Conservation (phyloP, 208 protist genomes). For the Trypanosoma grayi region DNA sequence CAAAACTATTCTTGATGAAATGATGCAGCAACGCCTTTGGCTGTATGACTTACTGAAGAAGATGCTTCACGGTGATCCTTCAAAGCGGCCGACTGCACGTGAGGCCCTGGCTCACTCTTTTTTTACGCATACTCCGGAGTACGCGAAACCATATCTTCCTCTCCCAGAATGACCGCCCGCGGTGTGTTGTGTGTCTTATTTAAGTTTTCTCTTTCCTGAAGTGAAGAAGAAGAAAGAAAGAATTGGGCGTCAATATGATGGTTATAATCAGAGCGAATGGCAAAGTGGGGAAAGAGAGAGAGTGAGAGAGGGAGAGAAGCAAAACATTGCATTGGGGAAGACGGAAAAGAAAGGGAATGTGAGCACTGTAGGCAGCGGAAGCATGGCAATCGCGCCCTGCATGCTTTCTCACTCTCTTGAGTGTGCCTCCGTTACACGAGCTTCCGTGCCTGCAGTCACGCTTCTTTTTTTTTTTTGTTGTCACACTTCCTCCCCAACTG, state of each 20-base stretch:
- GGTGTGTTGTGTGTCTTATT: too few species aligned
- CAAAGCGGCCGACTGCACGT: conserved; percentile 46
- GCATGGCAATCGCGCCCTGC: background rate
- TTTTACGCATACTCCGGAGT: conserved; percentile 50
- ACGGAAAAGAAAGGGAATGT: background rate
- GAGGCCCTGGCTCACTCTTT: conserved; percentile 66
- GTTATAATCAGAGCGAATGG: too few species aligned
- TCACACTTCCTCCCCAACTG: too few species aligned
- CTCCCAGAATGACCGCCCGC: background rate
- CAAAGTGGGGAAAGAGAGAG: background rate
- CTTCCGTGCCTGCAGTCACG: too few species aligned
- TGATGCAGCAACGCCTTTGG: conserved; percentile 73
- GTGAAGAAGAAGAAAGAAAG: background rate
- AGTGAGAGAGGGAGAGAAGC: background rate
- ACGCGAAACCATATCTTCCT: conserved; percentile 37
- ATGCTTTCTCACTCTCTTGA: too few species aligned
- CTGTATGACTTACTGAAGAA: conserved; percentile 66
- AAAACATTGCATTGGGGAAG: background rate
- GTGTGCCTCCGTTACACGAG: too few species aligned
- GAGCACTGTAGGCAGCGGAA: background rate
- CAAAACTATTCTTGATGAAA: conserved; percentile 38
- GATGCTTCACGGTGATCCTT: conserved; percentile 60
- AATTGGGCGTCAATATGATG: background rate
- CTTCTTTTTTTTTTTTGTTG: background rate
- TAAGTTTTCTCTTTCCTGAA: background rate